Conservation (phyloP, 495 filamentous ascomycete genomes). For the Cairneyella variabilis region DNA sequence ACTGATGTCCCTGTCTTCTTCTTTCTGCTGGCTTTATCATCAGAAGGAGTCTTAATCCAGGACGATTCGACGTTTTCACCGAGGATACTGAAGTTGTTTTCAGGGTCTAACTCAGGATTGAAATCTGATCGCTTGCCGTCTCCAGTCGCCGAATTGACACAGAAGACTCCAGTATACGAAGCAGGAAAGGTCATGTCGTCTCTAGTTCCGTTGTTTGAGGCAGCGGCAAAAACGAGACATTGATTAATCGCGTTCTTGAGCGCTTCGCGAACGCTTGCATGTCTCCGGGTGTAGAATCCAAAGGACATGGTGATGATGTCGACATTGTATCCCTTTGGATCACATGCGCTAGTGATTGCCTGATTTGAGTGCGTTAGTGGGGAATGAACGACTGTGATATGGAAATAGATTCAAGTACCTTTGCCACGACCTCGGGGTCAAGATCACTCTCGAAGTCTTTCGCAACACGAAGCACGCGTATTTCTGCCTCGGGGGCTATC, state of each 20-base stretch:
- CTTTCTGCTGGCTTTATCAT: neutral
- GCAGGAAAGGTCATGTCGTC: constrained; percentile 7
- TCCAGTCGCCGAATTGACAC: constrained; percentile 1
- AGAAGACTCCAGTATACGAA: neutral
- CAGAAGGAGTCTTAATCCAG: neutral
- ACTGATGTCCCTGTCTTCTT: neutral
- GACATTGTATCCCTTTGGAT: constrained; percentile 12
- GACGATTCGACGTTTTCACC: constrained; percentile 7
- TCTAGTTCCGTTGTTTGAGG: constrained; percentile 15
- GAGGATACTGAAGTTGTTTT: constrained; percentile 1
- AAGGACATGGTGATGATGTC: constrained; percentile 24
- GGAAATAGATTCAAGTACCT: constrained; percentile 9
- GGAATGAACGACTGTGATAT: neutral
- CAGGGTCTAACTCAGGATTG: neutral
- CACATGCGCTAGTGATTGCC: constrained; percentile 4
- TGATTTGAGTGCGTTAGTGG: neutral
- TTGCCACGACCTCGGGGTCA: constrained; percentile 5
- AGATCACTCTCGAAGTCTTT: constrained; percentile 3
- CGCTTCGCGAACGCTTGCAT: neutral
- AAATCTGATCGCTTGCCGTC: neutral
- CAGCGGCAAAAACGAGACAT: constrained; percentile 17
- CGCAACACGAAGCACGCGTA: constrained; percentile 16
- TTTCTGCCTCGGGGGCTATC: constrained; percentile 13
- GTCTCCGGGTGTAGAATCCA: constrained; percentile 9
- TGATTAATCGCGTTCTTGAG: constrained; percentile 7